Conservation (phyloP, 2,329 filamentous ascomycete species). For the Fusarium bulbicola region DNA sequence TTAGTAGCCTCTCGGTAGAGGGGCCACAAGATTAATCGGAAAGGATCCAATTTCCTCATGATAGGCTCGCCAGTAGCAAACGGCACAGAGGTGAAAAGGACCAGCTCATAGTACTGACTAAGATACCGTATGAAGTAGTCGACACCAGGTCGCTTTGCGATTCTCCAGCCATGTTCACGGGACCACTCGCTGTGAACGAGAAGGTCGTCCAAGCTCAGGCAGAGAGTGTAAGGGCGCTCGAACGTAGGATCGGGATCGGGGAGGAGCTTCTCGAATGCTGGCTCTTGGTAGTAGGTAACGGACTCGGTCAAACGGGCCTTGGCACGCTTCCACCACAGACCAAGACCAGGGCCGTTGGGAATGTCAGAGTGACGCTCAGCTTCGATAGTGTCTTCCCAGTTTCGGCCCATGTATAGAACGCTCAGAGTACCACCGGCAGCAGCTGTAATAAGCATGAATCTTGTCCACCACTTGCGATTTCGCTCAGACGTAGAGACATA, state of each 20-base stretch:
- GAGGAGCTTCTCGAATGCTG: constrained; percentile 91
- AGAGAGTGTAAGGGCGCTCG: constrained; percentile 89
- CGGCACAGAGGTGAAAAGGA: constrained; percentile 92
- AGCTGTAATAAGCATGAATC: constrained; percentile 74
- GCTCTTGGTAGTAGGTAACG: constrained; percentile 93
- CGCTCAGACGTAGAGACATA: constrained; percentile 93
- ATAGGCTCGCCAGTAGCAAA: constrained; percentile 86
- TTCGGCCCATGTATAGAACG: constrained; percentile 81
- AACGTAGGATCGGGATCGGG: constrained; percentile 82
- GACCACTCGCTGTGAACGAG: constrained; percentile 95
- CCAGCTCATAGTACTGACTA: constrained; percentile 97
- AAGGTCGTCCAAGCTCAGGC: constrained; percentile 91
- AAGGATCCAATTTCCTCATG: constrained; percentile 93
- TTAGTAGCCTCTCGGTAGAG: constrained; percentile 96
- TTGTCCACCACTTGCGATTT: constrained; percentile 78
- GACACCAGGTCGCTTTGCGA: constrained; percentile 92
- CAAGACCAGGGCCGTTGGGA: constrained; percentile 80
- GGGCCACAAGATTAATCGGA: constrained; percentile 93
- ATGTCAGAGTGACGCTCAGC: constrained; percentile 73
- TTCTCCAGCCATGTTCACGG: constrained; percentile 91
- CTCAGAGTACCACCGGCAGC: constrained; percentile 65
- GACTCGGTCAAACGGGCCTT: constrained; percentile 78
- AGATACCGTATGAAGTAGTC: constrained; percentile 98
- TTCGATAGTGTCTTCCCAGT: constrained; percentile 88
- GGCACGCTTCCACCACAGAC: constrained; percentile 82